phyloP scores from a whole-genome alignment of 1,284 basidiomycete species.

The Fomitopsis palustris region DNA sequence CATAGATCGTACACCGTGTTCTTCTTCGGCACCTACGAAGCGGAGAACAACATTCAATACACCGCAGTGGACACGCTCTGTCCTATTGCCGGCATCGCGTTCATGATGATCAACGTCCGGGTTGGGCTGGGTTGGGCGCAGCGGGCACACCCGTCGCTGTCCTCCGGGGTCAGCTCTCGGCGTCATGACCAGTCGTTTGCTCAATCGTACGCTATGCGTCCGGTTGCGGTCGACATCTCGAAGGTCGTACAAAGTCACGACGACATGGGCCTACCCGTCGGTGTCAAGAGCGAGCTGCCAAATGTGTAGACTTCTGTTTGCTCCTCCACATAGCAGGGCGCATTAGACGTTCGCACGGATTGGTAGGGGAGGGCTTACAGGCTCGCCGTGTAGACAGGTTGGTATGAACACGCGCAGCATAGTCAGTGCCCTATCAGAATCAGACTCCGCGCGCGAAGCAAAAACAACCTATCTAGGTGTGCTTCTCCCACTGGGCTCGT shows the following conservation, averaged over 20 bases:
- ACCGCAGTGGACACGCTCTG: constrained; percentile 2
- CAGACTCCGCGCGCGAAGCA: no score
- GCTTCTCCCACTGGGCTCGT: neutral
- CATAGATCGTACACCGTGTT: neutral
- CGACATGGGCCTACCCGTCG: neutral
- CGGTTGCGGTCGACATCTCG: neutral
- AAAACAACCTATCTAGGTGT: no score
- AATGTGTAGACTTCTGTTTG: neutral
- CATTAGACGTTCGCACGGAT: no score
- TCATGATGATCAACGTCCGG: constrained; percentile 11
- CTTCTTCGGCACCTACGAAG: constrained; percentile 6
- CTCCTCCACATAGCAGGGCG: neutral
- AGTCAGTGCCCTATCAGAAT: no score
- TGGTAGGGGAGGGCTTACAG: no score
- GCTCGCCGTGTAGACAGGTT: neutral
- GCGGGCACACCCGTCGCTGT: neutral
- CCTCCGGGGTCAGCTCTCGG: neutral
- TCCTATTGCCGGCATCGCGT: constrained; percentile 5
- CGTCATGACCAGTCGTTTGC: neutral
- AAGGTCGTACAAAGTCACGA: neutral
- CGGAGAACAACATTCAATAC: constrained; percentile 3
- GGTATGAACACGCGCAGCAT: no score
- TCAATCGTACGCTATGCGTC: neutral
- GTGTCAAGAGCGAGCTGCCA: neutral
- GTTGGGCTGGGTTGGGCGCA: constrained; percentile 6